Evolutionary conservation across 73 alveolate species (phyloP).

Genomic region (Tetrahymena malaccensis): DNA sequence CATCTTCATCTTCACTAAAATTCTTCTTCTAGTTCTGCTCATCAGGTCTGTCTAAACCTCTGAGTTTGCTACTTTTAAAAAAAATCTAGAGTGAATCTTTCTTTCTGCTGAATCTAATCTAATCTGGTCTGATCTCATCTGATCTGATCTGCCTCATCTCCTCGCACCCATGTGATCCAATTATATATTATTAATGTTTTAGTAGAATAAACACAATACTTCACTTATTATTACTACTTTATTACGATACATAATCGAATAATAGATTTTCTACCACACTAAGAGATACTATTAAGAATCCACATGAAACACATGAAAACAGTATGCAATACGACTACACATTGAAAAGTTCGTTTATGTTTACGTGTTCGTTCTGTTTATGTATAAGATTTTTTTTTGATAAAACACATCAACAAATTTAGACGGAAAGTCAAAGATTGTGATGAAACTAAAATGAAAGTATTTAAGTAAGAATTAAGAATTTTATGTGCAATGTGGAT

Average conservation of each 20-base stretch:
- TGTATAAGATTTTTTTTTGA: not conserved
- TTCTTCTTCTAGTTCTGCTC: too few relatives aligned
- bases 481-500: not conserved
- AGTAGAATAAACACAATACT: not conserved
- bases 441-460: not conserved
- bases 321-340: conserved; percentile 1
- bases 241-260: not conserved
- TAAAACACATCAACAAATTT: not conserved
- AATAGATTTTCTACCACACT: not conserved
- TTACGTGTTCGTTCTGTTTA: not conserved
- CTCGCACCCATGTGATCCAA: not conserved
- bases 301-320: not conserved
- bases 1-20: not conserved
- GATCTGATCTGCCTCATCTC: not conserved
- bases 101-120: not conserved
- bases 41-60: not conserved
- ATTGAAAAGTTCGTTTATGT: not conserved
- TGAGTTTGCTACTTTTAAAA: not conserved
- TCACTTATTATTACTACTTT: not conserved
- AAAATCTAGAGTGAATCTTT: not conserved
- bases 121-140: not conserved
- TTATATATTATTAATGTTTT: not conserved
- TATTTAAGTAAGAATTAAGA: not conserved
- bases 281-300: not conserved
- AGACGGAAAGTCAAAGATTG: not conserved